A percentile compares a stretch with the other conserved stretches of the same genome.
These are phyloP conservation scores for Mortierella sp. DNA, from an alignment of 371 early-diverging fungal genomes.

Conservation along the genomic window DNA sequence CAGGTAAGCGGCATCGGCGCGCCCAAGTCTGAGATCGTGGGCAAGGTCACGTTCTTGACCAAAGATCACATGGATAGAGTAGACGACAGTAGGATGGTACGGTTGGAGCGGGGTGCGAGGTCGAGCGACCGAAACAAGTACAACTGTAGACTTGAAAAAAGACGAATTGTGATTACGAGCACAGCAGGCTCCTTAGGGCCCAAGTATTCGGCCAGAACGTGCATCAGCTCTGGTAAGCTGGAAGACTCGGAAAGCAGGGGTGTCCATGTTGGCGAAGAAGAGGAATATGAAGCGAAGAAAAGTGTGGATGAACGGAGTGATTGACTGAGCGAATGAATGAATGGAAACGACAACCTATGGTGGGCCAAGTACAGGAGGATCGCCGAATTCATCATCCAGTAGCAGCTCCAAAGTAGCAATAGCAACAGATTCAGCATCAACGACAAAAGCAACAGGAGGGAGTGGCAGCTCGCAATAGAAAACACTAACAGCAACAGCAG, in stretches of 20 bases:
- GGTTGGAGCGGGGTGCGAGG: background rate
- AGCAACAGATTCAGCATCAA: too few species aligned
- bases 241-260: background rate
- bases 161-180: background rate
- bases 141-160: background rate
- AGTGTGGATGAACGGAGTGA: too few species aligned
- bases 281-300: background rate
- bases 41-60: background rate
- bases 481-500: too few species aligned
- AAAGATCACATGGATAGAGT: background rate
- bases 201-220: background rate
- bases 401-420: too few species aligned
- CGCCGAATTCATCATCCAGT: too few species aligned
- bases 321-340: background rate
- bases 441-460: too few species aligned
- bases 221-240: background rate
- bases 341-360: too few species aligned
- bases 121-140: background rate
- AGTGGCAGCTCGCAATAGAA: too few species aligned
- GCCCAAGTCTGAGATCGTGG: background rate
- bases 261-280: background rate
- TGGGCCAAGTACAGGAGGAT: too few species aligned
- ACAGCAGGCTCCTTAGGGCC: background rate
- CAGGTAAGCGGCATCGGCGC: background rate
- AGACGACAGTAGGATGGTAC: background rate